Evolutionary conservation across 306 rosid species (phyloP).

Genomic region (Inga oerstediana): DNA sequence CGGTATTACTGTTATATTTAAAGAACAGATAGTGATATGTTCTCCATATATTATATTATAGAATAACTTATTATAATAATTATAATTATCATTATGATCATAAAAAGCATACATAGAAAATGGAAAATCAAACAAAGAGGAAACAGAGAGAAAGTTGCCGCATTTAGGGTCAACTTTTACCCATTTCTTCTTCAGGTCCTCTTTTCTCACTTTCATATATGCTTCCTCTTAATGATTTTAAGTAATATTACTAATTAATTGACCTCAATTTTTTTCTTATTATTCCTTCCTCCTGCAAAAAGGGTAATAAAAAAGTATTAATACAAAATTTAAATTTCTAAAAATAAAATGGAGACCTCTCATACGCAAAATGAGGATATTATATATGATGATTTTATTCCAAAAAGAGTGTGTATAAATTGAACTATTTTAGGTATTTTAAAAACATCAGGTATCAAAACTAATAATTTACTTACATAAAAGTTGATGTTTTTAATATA

Average conservation of each 20-base stretch:
- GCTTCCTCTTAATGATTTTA: not conserved
- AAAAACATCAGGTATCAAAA: not conserved
- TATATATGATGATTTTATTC: not conserved
- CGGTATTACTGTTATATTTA: not conserved
- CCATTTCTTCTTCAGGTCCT: not conserved
- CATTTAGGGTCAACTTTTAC: not conserved
- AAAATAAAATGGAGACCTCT: not conserved
- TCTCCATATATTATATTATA: not conserved
- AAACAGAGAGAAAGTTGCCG: not conserved
- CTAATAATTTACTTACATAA: not conserved
- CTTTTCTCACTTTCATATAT: not conserved
- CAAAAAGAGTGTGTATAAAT: not conserved
- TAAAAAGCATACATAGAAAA: not conserved
- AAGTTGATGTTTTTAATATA: not conserved
- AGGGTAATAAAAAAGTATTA: not conserved
- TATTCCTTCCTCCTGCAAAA: not conserved
- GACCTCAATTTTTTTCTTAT: not conserved
- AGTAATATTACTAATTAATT: not conserved
- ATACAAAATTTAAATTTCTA: not conserved
- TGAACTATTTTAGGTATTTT: not conserved
- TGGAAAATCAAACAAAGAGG: not conserved
- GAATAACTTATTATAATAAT: too few species aligned
- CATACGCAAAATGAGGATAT: not conserved
- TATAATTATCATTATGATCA: too few species aligned
- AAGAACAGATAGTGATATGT: not conserved